A percentile compares a stretch with the other conserved stretches of the same genome.
Conservation (phyloP, 768 basidiomycete species). For the Glaciozyma martinii region DNA sequence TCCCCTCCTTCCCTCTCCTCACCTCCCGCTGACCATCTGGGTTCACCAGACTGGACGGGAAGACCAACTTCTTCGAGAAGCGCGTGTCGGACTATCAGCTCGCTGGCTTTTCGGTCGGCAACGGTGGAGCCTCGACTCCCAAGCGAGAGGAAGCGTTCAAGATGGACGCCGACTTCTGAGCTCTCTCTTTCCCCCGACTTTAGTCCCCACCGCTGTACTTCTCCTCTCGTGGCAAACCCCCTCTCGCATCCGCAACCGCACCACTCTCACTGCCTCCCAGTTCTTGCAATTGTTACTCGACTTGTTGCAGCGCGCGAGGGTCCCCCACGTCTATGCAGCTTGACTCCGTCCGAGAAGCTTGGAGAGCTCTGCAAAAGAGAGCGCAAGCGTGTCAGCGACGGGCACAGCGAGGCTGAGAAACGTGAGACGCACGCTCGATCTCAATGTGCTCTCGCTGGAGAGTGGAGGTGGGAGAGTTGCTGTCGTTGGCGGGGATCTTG, state of each 20-base stretch:
- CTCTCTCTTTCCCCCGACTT: too few relatives aligned
- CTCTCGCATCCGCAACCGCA: neutral
- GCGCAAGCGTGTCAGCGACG: neutral
- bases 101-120: constrained; percentile 39
- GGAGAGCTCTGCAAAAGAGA: neutral
- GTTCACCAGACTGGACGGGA: constrained; percentile 85
- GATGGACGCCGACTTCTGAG: constrained; percentile 43
- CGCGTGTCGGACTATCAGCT: constrained; percentile 59
- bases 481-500: constrained; percentile 29
- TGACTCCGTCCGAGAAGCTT: neutral
- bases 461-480: constrained; percentile 29
- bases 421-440: constrained; percentile 29
- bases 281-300: neutral
- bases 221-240: neutral
- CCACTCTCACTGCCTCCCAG: neutral
- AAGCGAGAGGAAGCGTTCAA: constrained; percentile 30
- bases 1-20: too few relatives aligned
- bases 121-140: constrained; percentile 33
- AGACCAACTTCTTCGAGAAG: constrained; percentile 79
- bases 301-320: neutral
- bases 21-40: too few relatives aligned
- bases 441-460: constrained; percentile 33
- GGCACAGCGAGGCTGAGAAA: too few relatives aligned
- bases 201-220: too few relatives aligned
- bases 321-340: neutral